These are phyloP conservation scores for Salvia hispanica DNA, from an alignment of 257 asterid genomes.

Conservation along the genomic window DNA sequence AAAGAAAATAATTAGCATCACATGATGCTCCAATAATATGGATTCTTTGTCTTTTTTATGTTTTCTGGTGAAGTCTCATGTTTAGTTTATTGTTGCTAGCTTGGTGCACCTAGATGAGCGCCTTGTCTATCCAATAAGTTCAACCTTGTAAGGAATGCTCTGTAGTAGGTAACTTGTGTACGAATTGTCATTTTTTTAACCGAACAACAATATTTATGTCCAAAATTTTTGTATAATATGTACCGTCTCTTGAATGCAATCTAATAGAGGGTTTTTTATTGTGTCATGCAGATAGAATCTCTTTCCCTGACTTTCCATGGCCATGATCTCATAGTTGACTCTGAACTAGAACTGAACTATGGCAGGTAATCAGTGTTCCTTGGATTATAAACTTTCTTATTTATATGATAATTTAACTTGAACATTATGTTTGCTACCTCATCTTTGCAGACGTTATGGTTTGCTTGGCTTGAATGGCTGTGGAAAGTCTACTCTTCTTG, in stretches of 20 bases:
- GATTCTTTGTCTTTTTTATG: constrained; percentile 11
- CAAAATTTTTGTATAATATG: not conserved
- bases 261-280: not conserved
- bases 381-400: constrained; percentile 1
- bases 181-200: constrained; percentile 9
- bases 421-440: constrained; percentile 11
- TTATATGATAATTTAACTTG: not conserved
- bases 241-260: not conserved
- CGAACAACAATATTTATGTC: not conserved
- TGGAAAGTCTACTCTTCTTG: constrained; percentile 96
- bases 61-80: constrained; percentile 32
- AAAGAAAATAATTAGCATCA: not conserved
- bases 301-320: constrained; percentile 97
- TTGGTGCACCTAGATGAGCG: constrained; percentile 45
- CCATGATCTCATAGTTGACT: constrained; percentile 91
- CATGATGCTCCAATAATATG: not conserved
- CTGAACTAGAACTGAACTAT: constrained; percentile 90
- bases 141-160: constrained; percentile 37
- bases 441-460: constrained; percentile 79
- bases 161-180: constrained; percentile 36
- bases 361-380: constrained; percentile 62
- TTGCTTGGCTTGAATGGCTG: constrained; percentile 97
- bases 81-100: constrained; percentile 46
- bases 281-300: constrained; percentile 77
- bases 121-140: constrained; percentile 37